Conservation (phyloP, 257 asterid genomes). For the Thymus quinquecostatus region DNA sequence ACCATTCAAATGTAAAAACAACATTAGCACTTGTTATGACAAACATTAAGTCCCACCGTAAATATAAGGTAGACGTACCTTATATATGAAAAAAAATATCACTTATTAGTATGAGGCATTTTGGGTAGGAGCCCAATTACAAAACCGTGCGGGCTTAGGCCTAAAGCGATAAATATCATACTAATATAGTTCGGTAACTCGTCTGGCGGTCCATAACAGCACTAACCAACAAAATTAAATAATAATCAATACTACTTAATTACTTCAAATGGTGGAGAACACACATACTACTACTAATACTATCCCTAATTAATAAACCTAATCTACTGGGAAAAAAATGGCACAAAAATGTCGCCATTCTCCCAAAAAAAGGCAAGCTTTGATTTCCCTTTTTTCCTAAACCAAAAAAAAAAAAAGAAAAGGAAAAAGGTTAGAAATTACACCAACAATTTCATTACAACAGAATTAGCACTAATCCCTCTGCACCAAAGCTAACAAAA, state of each 20-base stretch:
- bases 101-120: too few relatives aligned
- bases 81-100: too few relatives aligned
- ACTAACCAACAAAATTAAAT: constrained; percentile 11
- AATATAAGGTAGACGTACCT: too few relatives aligned
- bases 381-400: constrained; percentile 12
- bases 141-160: too few relatives aligned
- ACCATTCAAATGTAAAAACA: background rate
- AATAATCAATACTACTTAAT: background rate
- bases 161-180: too few relatives aligned
- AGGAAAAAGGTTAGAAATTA: constrained; percentile 37
- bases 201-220: too few relatives aligned
- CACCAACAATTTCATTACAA: background rate
- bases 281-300: too few relatives aligned
- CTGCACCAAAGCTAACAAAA: constrained; percentile 37
- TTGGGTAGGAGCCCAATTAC: too few relatives aligned
- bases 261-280: background rate
- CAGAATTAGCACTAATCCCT: constrained; percentile 28
- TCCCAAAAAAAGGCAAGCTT: background rate
- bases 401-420: too few relatives aligned
- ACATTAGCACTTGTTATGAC: background rate
- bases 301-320: background rate
- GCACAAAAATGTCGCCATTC: constrained; percentile 23
- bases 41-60: too few relatives aligned
- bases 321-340: constrained; percentile 11
- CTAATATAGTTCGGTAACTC: too few relatives aligned